A percentile compares a stretch with the other conserved stretches of the same genome.
Evolutionary conservation across 805 yeast species (phyloP).

Genomic region (Torulaspora quercuum): DNA sequence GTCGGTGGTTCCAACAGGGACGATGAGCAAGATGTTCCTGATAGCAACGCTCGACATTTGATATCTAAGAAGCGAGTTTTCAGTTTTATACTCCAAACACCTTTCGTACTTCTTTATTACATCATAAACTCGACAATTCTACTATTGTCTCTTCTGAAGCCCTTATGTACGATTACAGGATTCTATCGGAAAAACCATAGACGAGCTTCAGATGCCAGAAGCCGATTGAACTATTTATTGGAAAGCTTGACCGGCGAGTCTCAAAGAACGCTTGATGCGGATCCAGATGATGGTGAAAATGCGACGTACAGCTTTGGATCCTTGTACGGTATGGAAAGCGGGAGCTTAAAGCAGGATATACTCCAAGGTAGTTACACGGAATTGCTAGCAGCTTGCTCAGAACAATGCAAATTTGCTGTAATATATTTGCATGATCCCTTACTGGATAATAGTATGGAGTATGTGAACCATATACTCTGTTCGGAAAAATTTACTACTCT

Average conservation of each 20-base stretch:
- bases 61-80: slow-evolving; percentile 11
- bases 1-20: background rate
- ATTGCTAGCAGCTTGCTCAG: slow-evolving; percentile 67
- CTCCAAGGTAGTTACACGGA: slow-evolving; percentile 74
- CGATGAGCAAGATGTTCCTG: slow-evolving; percentile 8
- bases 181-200: slow-evolving; percentile 25
- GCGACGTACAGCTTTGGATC: slow-evolving; percentile 26
- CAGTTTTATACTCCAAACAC: slow-evolving; percentile 14
- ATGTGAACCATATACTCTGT: slow-evolving; percentile 54
- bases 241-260: slow-evolving; percentile 20
- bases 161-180: slow-evolving; percentile 22
- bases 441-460: slow-evolving; percentile 56
- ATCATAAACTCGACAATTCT: slow-evolving; percentile 13
- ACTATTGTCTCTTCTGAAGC: slow-evolving; percentile 20
- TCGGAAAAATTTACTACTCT: slow-evolving; percentile 48
- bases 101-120: slow-evolving; percentile 22
- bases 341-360: slow-evolving; percentile 17
- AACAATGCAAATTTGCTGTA: slow-evolving; percentile 66
- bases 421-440: slow-evolving; percentile 70
- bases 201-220: slow-evolving; percentile 13
- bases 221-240: slow-evolving; percentile 16
- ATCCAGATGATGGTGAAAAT: slow-evolving; percentile 8
- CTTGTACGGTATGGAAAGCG: slow-evolving; percentile 26
- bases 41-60: slow-evolving; percentile 1
- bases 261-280: slow-evolving; percentile 4